Percentiles rank a stretch among this genome's conserved stretches.
phyloP scores from a whole-genome alignment of 176 grass and related monocot species.

The barley (Hordeum vulgare) region DNA sequence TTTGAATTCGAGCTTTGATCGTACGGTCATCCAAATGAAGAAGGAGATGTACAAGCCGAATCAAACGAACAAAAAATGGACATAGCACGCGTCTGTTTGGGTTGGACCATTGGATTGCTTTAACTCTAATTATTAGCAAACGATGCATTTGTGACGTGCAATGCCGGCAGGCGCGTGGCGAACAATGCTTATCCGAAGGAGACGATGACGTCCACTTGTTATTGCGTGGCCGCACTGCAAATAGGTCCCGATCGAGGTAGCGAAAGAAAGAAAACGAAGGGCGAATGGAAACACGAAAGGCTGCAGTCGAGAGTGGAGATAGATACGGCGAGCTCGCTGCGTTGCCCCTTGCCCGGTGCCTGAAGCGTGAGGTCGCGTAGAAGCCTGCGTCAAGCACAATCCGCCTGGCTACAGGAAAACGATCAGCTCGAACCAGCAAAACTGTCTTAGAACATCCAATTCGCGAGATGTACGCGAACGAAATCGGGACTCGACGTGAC shows the following conservation, averaged over 20 bases:
- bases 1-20: no score
- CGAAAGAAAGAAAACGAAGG: neutral
- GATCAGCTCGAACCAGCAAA: neutral
- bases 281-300: neutral
- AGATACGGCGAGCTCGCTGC: neutral
- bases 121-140: no score
- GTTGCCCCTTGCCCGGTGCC: neutral
- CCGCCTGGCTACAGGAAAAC: neutral
- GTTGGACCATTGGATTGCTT: no score
- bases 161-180: neutral
- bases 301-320: neutral
- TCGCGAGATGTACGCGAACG: neutral
- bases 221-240: neutral
- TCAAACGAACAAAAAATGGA: no score
- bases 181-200: neutral
- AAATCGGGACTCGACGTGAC: neutral
- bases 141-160: neutral
- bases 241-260: neutral
- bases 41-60: no score
- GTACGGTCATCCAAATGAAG: no score
- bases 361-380: slow-evolving; percentile 4
- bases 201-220: neutral
- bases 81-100: no score
- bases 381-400: neutral
- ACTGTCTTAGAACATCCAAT: neutral